phyloP scores from a whole-genome alignment of 306 rosid genomes.

The Notholithocarpus densiflorus region DNA sequence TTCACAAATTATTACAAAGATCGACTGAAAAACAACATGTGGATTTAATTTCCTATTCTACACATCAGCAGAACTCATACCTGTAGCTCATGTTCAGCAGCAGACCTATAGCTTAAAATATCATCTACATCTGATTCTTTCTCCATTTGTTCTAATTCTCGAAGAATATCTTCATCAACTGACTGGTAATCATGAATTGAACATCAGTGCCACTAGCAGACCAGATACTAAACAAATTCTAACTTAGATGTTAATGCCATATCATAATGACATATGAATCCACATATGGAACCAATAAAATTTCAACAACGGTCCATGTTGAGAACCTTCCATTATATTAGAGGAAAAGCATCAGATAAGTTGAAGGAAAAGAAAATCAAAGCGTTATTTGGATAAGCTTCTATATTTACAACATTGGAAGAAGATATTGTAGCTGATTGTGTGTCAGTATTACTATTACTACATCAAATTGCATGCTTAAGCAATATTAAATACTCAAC shows the following conservation, averaged over 20 bases:
- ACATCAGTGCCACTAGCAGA: not conserved
- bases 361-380: not conserved
- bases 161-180: slow-evolving; percentile 60
- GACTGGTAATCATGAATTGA: slow-evolving; percentile 47
- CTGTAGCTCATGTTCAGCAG: slow-evolving; percentile 81
- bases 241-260: not conserved
- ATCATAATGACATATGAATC: not conserved
- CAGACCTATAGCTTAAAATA: slow-evolving; percentile 73
- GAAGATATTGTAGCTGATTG: not conserved
- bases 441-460: not conserved
- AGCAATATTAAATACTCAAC: not conserved
- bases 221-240: not conserved
- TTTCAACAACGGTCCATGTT: not conserved
- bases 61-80: slow-evolving; percentile 36
- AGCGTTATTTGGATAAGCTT: not conserved
- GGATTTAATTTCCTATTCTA: slow-evolving; percentile 9
- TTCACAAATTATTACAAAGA: slow-evolving; percentile 8
- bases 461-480: not conserved
- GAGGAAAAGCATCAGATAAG: not conserved
- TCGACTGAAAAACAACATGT: slow-evolving; percentile 15
- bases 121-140: slow-evolving; percentile 82
- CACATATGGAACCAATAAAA: not conserved
- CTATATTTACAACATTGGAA: not conserved
- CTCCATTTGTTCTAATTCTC: slow-evolving; percentile 84
- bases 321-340: not conserved